A percentile compares a stretch with the other conserved stretches of the same genome.
Evolutionary conservation across 2,329 filamentous ascomycete genomes (phyloP).

Genomic region (Fusarium pseudograminearum): DNA sequence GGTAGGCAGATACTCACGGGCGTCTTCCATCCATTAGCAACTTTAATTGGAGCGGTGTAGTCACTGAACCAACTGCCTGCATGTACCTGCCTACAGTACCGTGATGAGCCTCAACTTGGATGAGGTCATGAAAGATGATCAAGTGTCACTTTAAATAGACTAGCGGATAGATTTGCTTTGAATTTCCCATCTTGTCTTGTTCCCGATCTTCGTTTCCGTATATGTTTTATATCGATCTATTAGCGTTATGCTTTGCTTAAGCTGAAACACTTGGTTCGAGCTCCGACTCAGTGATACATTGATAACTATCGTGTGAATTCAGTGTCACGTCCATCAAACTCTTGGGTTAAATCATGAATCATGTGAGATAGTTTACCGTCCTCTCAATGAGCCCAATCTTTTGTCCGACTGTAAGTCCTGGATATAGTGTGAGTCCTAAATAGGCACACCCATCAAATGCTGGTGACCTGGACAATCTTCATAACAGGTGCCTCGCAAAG

Average conservation of each 20-base stretch:
- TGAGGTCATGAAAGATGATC: conserved; percentile 43
- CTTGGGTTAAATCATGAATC: too few relatives aligned
- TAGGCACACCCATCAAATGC: background rate
- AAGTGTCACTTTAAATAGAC: conserved; percentile 1
- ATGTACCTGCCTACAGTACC: background rate
- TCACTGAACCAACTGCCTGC: background rate
- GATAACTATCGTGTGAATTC: background rate
- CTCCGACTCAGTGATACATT: conserved; percentile 7
- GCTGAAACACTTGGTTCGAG: conserved; percentile 15
- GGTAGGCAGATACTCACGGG: background rate
- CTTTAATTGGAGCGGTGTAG: conserved; percentile 22
- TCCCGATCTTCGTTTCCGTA: background rate
- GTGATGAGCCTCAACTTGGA: conserved; percentile 28
- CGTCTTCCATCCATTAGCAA: background rate
- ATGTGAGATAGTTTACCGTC: background rate
- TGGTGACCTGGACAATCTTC: background rate
- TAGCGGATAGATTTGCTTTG: background rate
- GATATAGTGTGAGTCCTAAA: conserved; percentile 9
- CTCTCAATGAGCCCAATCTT: background rate
- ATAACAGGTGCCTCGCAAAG: background rate
- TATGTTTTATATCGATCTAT: conserved; percentile 5
- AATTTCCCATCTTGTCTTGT: background rate
- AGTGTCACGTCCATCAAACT: background rate
- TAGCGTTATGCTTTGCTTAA: conserved; percentile 2
- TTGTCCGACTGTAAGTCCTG: conserved; percentile 16